A percentile compares a stretch with the other conserved stretches of the same genome.
These are phyloP conservation scores for Mycena epipterygia DNA, from an alignment of 768 basidiomycete genomes.

Conservation along the genomic window DNA sequence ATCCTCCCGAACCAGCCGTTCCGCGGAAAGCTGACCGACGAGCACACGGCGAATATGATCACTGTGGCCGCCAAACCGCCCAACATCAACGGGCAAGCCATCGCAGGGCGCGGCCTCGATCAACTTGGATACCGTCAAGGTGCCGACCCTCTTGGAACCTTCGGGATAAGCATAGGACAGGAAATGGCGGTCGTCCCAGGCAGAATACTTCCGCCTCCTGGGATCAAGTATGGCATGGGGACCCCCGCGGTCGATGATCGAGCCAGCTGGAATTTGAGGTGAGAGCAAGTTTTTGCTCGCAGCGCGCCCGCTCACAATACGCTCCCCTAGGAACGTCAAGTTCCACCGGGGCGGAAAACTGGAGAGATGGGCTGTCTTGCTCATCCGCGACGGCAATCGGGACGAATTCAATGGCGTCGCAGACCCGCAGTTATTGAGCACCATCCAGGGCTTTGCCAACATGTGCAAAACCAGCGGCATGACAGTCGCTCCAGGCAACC, in stretches of 20 bases:
- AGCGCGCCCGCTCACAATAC: too few relatives aligned
- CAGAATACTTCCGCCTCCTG: slow-evolving; percentile 74
- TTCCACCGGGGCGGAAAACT: slow-evolving; percentile 72
- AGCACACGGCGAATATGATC: slow-evolving; percentile 83
- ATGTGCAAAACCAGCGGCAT: slow-evolving; percentile 81
- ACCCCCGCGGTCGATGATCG: slow-evolving; percentile 63
- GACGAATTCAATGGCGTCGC: slow-evolving; percentile 69
- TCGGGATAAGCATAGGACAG: slow-evolving; percentile 69
- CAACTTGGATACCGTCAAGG: slow-evolving; percentile 69
- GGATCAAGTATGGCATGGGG: slow-evolving; percentile 69
- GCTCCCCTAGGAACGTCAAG: slow-evolving; percentile 69
- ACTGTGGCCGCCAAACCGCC: slow-evolving; percentile 78
- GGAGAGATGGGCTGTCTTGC: slow-evolving; percentile 75
- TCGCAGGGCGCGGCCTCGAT: slow-evolving; percentile 72
- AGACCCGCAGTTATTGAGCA: slow-evolving; percentile 66
- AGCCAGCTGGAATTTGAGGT: slow-evolving; percentile 88
- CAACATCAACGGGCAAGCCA: slow-evolving; percentile 72
- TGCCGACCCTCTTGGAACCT: slow-evolving; percentile 60
- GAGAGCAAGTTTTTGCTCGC: too few relatives aligned
- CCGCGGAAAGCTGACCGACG: slow-evolving; percentile 75
- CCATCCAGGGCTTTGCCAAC: slow-evolving; percentile 65
- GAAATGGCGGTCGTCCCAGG: slow-evolving; percentile 82
- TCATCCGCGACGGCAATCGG: slow-evolving; percentile 73
- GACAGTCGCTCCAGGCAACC: slow-evolving; percentile 54
- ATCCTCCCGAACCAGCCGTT: slow-evolving; percentile 79